Evolutionary conservation across 805 yeast species (phyloP).

Genomic region (Cyberlindnera bimundalis): DNA sequence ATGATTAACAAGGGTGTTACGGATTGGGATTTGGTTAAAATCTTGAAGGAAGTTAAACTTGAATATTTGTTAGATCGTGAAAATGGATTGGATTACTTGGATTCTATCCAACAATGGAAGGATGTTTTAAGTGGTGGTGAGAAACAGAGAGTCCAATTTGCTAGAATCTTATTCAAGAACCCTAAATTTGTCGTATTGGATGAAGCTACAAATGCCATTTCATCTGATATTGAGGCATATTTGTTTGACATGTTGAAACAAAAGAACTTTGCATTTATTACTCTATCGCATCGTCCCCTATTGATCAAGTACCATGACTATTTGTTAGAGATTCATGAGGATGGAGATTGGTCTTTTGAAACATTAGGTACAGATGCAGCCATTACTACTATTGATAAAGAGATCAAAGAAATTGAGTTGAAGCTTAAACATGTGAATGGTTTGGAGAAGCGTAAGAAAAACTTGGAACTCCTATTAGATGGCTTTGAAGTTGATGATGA

Average conservation of each 20-base stretch:
- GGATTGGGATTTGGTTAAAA: slow-evolving; percentile 65
- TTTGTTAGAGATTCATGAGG: slow-evolving; percentile 62
- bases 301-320: slow-evolving; percentile 82
- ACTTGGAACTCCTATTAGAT: slow-evolving; percentile 42
- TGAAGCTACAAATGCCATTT: slow-evolving; percentile 92
- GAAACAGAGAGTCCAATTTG: slow-evolving; percentile 85
- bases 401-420: slow-evolving; percentile 61
- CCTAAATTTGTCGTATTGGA: slow-evolving; percentile 83
- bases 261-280: slow-evolving; percentile 71
- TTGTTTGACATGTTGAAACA: slow-evolving; percentile 71
- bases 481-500: slow-evolving; percentile 20
- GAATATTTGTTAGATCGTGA: slow-evolving; percentile 74
- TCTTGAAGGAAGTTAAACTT: slow-evolving; percentile 71
- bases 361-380: slow-evolving; percentile 65
- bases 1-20: slow-evolving; percentile 69
- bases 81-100: slow-evolving; percentile 43
- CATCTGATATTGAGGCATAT: slow-evolving; percentile 85
- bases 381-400: slow-evolving; percentile 66
- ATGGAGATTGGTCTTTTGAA: slow-evolving; percentile 57
- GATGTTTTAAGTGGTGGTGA: slow-evolving; percentile 97
- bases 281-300: slow-evolving; percentile 80
- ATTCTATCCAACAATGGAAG: slow-evolving; percentile 67
- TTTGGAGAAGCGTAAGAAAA: slow-evolving; percentile 57
- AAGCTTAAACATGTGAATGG: slow-evolving; percentile 56
- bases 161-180: slow-evolving; percentile 74